A percentile compares a stretch with the other conserved stretches of the same genome.
phyloP scores from a whole-genome alignment of 2,329 filamentous ascomycete species.

The Fusarium beomiforme region DNA sequence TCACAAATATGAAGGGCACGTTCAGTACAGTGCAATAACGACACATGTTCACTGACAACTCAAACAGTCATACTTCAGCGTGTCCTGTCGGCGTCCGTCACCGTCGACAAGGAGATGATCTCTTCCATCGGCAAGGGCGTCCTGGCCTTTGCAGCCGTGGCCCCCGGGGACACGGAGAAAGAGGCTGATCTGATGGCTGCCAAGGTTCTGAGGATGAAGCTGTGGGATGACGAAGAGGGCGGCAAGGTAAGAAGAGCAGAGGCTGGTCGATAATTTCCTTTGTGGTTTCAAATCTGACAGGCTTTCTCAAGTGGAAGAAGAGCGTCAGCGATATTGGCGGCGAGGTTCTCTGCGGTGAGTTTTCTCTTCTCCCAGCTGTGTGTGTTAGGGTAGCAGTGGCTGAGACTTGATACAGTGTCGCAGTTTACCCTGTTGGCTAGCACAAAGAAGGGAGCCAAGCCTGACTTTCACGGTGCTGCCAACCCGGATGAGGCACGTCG shows the following conservation, averaged over 20 bases:
- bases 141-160: slow-evolving; percentile 90
- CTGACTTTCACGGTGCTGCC: slow-evolving; percentile 91
- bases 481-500: slow-evolving; percentile 79
- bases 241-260: slow-evolving; percentile 61
- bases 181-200: slow-evolving; percentile 84
- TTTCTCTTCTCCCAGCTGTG: not conserved
- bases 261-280: not conserved
- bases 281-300: slow-evolving; percentile 15
- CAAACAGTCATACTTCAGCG: slow-evolving; percentile 85
- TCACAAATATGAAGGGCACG: slow-evolving; percentile 39
- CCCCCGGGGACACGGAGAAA: slow-evolving; percentile 88
- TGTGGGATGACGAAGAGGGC: slow-evolving; percentile 87
- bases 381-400: not conserved
- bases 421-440: slow-evolving; percentile 95
- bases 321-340: slow-evolving; percentile 89
- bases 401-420: slow-evolving; percentile 72
- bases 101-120: slow-evolving; percentile 88
- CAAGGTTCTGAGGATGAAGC: slow-evolving; percentile 88
- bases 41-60: slow-evolving; percentile 14
- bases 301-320: slow-evolving; percentile 78
- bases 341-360: slow-evolving; percentile 89
- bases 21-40: slow-evolving; percentile 7
- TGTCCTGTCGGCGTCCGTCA: slow-evolving; percentile 94
- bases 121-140: slow-evolving; percentile 92
- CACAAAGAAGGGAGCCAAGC: slow-evolving; percentile 96